Conservation (phyloP, 306 rosid species). For the Lablab purpureus region DNA sequence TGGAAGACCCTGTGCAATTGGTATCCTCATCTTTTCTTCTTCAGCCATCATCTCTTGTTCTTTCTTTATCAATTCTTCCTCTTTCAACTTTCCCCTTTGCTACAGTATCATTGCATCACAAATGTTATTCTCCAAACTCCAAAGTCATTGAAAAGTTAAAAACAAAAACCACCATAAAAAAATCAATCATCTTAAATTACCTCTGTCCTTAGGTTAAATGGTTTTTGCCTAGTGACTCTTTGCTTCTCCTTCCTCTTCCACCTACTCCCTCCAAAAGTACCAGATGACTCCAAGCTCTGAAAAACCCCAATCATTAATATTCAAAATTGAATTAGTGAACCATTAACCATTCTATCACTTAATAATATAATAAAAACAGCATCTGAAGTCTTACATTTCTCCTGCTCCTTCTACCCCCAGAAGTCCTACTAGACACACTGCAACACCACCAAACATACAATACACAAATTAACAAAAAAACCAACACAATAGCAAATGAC, state of each 20-base stretch:
- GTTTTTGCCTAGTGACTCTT: constrained; percentile 70
- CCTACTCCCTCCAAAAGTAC: constrained; percentile 70
- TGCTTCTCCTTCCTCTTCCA: constrained; percentile 76
- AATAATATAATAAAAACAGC: not conserved
- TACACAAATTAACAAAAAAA: constrained; percentile 39
- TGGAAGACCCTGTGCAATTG: constrained; percentile 96
- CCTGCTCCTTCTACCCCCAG: constrained; percentile 79
- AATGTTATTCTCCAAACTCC: constrained; percentile 30
- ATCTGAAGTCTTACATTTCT: constrained; percentile 72
- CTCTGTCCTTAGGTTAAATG: constrained; percentile 94
- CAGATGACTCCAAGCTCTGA: constrained; percentile 82
- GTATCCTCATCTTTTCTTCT: constrained; percentile 85
- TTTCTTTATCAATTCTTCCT: constrained; percentile 81
- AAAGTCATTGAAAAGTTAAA: not conserved
- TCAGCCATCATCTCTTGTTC: constrained; percentile 69
- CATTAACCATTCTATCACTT: not conserved
- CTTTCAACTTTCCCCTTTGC: constrained; percentile 93
- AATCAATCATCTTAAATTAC: constrained; percentile 48
- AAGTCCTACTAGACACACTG: constrained; percentile 72
- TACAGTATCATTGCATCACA: constrained; percentile 47
- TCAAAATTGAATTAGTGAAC: constrained; percentile 9
- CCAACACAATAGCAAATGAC: not conserved
- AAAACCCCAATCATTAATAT: constrained; percentile 25
- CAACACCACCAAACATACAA: constrained; percentile 29
- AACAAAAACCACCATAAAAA: not conserved